phyloP scores from a whole-genome alignment of 140 eudicot species.

The Anethum foeniculum region DNA sequence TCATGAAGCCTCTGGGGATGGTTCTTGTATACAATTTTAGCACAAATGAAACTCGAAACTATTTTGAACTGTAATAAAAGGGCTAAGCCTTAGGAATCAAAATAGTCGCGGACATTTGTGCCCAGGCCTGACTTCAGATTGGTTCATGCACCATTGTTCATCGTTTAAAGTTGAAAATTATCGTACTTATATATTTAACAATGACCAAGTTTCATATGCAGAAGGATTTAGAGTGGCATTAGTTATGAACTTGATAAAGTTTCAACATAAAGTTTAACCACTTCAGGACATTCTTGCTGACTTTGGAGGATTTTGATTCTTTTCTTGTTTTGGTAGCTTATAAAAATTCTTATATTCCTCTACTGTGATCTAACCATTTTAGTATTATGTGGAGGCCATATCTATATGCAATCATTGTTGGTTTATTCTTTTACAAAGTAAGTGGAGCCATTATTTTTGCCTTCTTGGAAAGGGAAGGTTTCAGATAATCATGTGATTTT shows the following conservation, averaged over 20 bases:
- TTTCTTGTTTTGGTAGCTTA: conserved; percentile 1
- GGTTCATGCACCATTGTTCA: background rate
- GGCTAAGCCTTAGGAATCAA: background rate
- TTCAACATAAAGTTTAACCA: background rate
- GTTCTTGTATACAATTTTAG: background rate
- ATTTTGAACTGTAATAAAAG: background rate
- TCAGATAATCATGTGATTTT: background rate
- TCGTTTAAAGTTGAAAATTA: background rate
- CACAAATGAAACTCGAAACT: background rate
- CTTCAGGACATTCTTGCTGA: background rate
- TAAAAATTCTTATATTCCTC: background rate
- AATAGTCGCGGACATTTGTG: background rate
- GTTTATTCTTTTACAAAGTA: conserved; percentile 1
- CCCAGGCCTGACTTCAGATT: background rate
- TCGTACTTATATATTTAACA: background rate
- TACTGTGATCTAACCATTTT: background rate
- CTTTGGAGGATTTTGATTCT: background rate
- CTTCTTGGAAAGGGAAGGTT: background rate
- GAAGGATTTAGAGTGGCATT: background rate
- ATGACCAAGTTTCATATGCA: background rate
- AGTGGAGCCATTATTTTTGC: background rate
- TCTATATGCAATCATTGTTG: conserved; percentile 1
- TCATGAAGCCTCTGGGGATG: background rate
- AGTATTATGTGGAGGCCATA: background rate
- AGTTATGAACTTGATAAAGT: background rate